Percentiles rank a stretch among this genome's conserved stretches.
Evolutionary conservation across 73 alveolate species (phyloP).

Genomic region (Durusdinium trenchii): DNA sequence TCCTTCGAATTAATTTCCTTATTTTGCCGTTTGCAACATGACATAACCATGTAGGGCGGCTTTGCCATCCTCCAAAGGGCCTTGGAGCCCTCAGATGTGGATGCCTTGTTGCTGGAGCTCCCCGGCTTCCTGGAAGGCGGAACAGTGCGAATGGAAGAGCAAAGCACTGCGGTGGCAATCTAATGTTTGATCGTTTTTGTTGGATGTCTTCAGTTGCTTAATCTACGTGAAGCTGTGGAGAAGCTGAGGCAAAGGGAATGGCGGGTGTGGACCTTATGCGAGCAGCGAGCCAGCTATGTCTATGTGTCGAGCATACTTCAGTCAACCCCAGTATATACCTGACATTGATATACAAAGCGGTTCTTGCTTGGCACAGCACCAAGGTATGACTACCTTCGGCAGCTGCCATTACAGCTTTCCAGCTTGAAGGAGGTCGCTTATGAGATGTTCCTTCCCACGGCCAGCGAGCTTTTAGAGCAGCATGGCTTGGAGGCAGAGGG

Average conservation of each 20-base stretch:
- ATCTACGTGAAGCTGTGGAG: not conserved
- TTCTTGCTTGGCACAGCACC: not conserved
- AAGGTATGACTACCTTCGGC: constrained; percentile 61
- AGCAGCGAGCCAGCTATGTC: not conserved
- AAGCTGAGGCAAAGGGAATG: constrained; percentile 48
- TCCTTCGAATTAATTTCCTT: not conserved
- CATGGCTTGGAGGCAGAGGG: constrained; percentile 36
- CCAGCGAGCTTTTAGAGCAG: constrained; percentile 36
- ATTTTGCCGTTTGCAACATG: not conserved
- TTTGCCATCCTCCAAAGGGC: constrained; percentile 49
- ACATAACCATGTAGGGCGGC: not conserved
- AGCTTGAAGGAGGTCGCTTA: constrained; percentile 56
- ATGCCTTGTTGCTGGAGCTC: constrained; percentile 14
- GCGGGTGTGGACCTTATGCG: not conserved
- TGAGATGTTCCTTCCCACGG: constrained; percentile 40
- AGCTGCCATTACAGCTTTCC: constrained; percentile 60
- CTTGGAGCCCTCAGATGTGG: constrained; percentile 16
- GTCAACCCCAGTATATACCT: not conserved
- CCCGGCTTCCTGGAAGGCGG: constrained; percentile 78
- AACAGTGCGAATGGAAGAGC: constrained; percentile 72
- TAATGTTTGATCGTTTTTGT: not conserved
- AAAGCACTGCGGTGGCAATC: constrained; percentile 37
- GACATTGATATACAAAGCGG: not conserved
- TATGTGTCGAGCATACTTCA: not conserved
- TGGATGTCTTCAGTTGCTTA: not conserved